A percentile compares a stretch with the other conserved stretches of the same genome.
phyloP scores from a whole-genome alignment of 2,329 filamentous ascomycete species.

The Trichocomaceae sp. region DNA sequence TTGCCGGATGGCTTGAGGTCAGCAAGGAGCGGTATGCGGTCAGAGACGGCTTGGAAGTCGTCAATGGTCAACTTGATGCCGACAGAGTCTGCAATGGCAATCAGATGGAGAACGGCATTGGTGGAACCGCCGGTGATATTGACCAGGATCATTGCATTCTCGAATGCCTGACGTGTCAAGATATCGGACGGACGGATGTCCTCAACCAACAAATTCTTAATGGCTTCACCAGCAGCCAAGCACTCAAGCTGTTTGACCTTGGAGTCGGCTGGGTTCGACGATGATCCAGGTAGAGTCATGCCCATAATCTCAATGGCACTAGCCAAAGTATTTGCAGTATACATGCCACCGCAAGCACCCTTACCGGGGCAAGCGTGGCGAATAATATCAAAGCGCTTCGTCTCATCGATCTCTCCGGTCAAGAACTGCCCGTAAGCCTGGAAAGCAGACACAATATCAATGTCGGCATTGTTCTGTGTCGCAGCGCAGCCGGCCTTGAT shows the following conservation, averaged over 20 bases:
- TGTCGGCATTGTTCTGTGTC: slow-evolving; percentile 63
- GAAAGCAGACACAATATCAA: slow-evolving; percentile 96
- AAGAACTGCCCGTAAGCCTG: slow-evolving; percentile 96
- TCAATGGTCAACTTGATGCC: slow-evolving; percentile 77
- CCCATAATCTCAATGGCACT: slow-evolving; percentile 65
- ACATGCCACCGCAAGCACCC: slow-evolving; percentile 83
- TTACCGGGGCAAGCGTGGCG: slow-evolving; percentile 79
- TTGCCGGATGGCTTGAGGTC: slow-evolving; percentile 73
- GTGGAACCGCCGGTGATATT: slow-evolving; percentile 79
- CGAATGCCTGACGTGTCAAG: slow-evolving; percentile 71
- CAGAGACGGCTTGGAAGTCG: slow-evolving; percentile 76
- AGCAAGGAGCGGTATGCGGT: slow-evolving; percentile 71
- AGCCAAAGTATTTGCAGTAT: slow-evolving; percentile 72
- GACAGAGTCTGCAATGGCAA: slow-evolving; percentile 75
- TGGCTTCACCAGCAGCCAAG: slow-evolving; percentile 62
- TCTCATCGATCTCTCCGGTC: slow-evolving; percentile 81
- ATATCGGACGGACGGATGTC: slow-evolving; percentile 73
- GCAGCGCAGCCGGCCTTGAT: slow-evolving; percentile 85
- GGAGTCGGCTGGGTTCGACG: slow-evolving; percentile 70
- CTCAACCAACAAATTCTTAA: slow-evolving; percentile 67
- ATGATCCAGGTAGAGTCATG: slow-evolving; percentile 76
- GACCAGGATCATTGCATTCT: slow-evolving; percentile 77
- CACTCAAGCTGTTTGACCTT: slow-evolving; percentile 67
- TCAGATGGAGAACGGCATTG: slow-evolving; percentile 77
- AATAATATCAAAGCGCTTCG: slow-evolving; percentile 90